A percentile compares a stretch with the other conserved stretches of the same genome.
Conservation (phyloP, 2,329 filamentous ascomycete genomes). For the Chaetoscypha palmicola region DNA sequence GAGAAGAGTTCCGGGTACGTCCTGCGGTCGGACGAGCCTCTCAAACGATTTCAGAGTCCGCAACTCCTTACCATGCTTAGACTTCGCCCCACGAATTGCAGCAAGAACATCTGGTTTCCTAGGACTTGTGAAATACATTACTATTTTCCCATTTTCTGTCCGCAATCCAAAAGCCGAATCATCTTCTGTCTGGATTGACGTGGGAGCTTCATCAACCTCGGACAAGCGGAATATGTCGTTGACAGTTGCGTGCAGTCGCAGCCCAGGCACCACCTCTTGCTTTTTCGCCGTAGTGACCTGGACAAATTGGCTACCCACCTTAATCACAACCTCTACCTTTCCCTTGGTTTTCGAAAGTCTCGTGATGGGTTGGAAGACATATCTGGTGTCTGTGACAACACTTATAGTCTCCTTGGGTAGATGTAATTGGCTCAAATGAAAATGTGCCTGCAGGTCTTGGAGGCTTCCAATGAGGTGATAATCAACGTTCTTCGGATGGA, state of each 20-base stretch:
- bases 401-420: conserved; percentile 65
- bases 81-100: conserved; percentile 55
- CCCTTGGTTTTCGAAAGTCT: conserved; percentile 61
- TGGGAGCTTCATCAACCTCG: conserved; percentile 61
- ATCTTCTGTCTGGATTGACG: conserved; percentile 57
- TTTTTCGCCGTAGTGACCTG: conserved; percentile 64
- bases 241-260: conserved; percentile 54
- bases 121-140: conserved; percentile 65
- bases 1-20: conserved; percentile 61
- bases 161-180: conserved; percentile 61
- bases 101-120: conserved; percentile 57
- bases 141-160: conserved; percentile 61
- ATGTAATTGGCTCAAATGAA: conserved; percentile 59
- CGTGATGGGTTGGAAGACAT: conserved; percentile 58
- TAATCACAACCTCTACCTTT: conserved; percentile 63
- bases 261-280: conserved; percentile 58
- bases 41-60: conserved; percentile 55
- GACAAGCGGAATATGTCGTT: conserved; percentile 64
- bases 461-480: conserved; percentile 60
- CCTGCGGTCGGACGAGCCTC: conserved; percentile 59
- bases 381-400: conserved; percentile 58
- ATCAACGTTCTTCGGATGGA: conserved; percentile 58
- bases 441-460: conserved; percentile 58
- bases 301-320: conserved; percentile 62
- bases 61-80: conserved; percentile 57